Evolutionary conservation across 2,329 filamentous ascomycete genomes (phyloP), one percentile per base, ranked within the genome.

Genomic region (Trichophyton rubrum): DNA sequence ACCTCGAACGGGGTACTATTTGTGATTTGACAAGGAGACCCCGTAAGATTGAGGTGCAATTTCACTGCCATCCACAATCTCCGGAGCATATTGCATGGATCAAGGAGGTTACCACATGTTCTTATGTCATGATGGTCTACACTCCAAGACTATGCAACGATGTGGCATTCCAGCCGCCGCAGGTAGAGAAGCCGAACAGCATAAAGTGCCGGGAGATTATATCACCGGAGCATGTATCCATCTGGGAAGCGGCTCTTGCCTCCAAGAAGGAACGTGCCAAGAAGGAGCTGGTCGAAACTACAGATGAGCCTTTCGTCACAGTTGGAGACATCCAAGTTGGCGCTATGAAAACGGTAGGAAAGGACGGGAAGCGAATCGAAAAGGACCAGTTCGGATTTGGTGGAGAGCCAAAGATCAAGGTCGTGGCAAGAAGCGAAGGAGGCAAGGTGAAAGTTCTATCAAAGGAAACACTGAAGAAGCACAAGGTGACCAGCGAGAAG

Each of bases 91-190:
- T 96, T 67, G 87, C 86, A 49, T 90, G 89, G 84, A 95, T 96
- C 74, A 96, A 96, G 73, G 91, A 96, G 72, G 84, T 92, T 1
- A 88, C 87, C 2, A 96, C 90, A 9, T 96, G 91, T 75, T 85
- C 89, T 11, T 96, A 96, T 70, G 79, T 96, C 59, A 96, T 96
- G 90, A 84, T 95, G 35, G 83, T 96, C 64, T 88, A 95, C 70
- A 96, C 91, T 0, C 89, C 90, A 0, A 85, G 90, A 0, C 82
- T 96, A 11, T 96, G 91, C 75, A 84, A 87, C 69, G 91, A 96
- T 66, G 83, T 89, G 8, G 90, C 90, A 8, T 96, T 96, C 71
- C 78, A 87, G 59, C 90, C 91, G 0, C 89, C 90, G 0, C 84
- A 87, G 67, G 86, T 89, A 63, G 87, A 87, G 60, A 82, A 83